Evolutionary conservation across 129 eudicot species (phyloP).

Genomic region (Centaurea solstitialis): DNA sequence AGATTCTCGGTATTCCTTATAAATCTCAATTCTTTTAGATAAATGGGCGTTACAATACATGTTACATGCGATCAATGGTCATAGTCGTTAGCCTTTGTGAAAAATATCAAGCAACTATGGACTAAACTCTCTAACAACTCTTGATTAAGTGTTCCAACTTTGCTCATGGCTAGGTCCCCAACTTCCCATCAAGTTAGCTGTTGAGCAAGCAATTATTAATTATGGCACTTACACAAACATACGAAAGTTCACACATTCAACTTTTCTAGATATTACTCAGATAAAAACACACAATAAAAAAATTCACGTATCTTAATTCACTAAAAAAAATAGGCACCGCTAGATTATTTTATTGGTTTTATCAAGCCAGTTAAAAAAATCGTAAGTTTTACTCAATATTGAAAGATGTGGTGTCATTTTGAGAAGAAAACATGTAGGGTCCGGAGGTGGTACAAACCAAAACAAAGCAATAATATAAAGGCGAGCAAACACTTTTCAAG

Average conservation of each 20-base stretch:
- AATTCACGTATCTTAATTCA: not conserved
- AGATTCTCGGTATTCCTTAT: not conserved
- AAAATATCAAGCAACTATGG: not conserved
- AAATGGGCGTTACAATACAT: not conserved
- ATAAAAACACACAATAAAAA: too few species aligned
- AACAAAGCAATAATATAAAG: slow-evolving; percentile 25
- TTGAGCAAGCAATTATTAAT: not conserved
- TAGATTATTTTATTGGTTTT: not conserved
- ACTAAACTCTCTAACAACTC: not conserved
- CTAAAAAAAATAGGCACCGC: too few species aligned
- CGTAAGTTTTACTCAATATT: not conserved
- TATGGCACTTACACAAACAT: not conserved
- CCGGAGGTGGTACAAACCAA: slow-evolving; percentile 2
- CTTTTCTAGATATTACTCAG: not conserved
- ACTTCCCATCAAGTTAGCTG: not conserved
- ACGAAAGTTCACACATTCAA: not conserved
- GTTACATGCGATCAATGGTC: not conserved
- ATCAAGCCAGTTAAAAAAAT: not conserved
- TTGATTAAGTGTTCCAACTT: not conserved
- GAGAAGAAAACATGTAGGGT: slow-evolving; percentile 21
- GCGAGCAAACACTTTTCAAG: slow-evolving; percentile 27
- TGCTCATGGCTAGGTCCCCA: not conserved
- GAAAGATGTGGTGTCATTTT: not conserved
- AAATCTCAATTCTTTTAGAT: not conserved
- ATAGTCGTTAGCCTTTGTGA: not conserved